Base-by-base conservation (phyloP, 768 basidiomycete species). In the Lentinus brumalis region DNA sequence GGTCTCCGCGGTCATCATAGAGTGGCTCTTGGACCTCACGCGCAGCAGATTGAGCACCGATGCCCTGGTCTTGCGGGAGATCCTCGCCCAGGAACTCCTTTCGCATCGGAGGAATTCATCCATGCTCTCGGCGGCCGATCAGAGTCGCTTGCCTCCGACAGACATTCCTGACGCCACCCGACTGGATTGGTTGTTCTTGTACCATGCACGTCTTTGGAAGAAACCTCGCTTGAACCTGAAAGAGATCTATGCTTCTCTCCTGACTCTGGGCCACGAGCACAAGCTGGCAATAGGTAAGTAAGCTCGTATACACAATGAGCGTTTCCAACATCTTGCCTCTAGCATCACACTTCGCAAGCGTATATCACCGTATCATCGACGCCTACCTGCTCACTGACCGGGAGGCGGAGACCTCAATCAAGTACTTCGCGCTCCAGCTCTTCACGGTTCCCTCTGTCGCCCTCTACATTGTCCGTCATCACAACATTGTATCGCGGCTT, bases 371-470 rank as follows among this genome's bases (percentile, higher is more conserved):
- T 7, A 80, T 98, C 51, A 90, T 96, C 66, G 92, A 96, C 66
- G 86, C 93, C 2, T 98, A 96, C 75, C 86, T 98, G 9, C 85
- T 96, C 47, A 85, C 91, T 21, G 97, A 98, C 67, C 85, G 96
- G 12, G 96, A 99, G 71, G 89, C 92, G 0, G 97, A 99, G 71
- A 94, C 93, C 7, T 95, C 92, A 15, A 90, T 98, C 78, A 91
- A 96, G 69, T 94, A 94, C 71, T 92, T 96, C 63, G 91, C 93
- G 15, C 80, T 96, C 5, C 94, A 97, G 69, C 82, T 98, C 38
- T 97, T 97, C 77, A 94, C 95, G 0, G 89, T 94, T 1, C 95
- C 95, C 0, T 90, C 88, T 2, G 86, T 96, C 53, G 88, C 92
- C 5, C 79, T 83, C 1, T 87, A 94, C 66, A 86, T 96, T 52